Conservation (phyloP, 2,329 filamentous ascomycete species). For the Plenodomus tracheiphilus region DNA sequence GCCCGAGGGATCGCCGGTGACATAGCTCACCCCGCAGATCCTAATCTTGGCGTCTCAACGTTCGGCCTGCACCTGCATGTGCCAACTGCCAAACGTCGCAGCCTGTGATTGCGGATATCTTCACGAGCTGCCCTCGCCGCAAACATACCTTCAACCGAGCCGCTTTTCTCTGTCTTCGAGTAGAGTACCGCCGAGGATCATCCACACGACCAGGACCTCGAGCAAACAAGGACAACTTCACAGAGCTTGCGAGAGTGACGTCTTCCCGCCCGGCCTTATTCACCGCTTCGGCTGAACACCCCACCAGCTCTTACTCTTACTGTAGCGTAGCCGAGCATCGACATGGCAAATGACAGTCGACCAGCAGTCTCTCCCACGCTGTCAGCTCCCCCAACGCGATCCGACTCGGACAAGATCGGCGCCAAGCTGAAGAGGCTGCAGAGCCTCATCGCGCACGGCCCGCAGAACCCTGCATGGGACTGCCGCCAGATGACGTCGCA, state of each 20-base stretch:
- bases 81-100: neutral
- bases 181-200: neutral
- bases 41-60: neutral
- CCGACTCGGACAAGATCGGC: slow-evolving; percentile 28
- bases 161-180: neutral
- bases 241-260: slow-evolving; percentile 8
- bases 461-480: slow-evolving; percentile 26
- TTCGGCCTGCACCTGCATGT: neutral
- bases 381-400: slow-evolving; percentile 14
- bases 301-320: slow-evolving; percentile 7
- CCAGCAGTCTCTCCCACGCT: neutral
- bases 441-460: slow-evolving; percentile 31
- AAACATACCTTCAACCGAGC: neutral
- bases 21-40: neutral
- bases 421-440: slow-evolving; percentile 33
- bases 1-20: neutral
- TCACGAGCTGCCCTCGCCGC: neutral
- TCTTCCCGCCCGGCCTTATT: slow-evolving; percentile 12
- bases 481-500: slow-evolving; percentile 25
- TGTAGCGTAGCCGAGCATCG: slow-evolving; percentile 17
- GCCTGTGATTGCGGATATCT: neutral
- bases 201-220: neutral
- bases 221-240: neutral
- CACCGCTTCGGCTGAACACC: slow-evolving; percentile 1
- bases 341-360: neutral